These are phyloP conservation scores for Suillus ampliporus DNA, from an alignment of 768 basidiomycete genomes.

Conservation along the genomic window DNA sequence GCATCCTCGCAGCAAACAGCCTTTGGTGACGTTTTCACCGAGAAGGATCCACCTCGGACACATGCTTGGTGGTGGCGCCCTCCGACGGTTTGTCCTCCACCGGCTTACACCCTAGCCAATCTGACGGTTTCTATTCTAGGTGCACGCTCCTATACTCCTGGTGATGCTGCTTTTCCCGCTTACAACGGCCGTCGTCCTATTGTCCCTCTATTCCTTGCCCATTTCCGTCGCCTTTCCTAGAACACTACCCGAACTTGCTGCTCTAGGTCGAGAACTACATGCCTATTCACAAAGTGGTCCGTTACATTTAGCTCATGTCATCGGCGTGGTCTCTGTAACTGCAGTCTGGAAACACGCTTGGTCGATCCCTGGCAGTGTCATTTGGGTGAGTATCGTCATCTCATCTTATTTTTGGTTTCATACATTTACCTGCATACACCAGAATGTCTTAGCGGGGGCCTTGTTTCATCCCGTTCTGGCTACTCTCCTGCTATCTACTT, in stretches of 20 bases:
- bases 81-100: slow-evolving; percentile 39
- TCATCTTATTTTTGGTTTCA: slow-evolving; percentile 23
- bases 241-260: slow-evolving; percentile 75
- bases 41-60: slow-evolving; percentile 40
- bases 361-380: slow-evolving; percentile 93
- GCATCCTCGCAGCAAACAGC: slow-evolving; percentile 53
- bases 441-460: slow-evolving; percentile 92
- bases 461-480: slow-evolving; percentile 84
- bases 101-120: slow-evolving; percentile 13
- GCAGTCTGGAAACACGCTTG: slow-evolving; percentile 97
- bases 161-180: slow-evolving; percentile 71
- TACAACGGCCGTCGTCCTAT: slow-evolving; percentile 59
- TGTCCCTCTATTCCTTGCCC: slow-evolving; percentile 60
- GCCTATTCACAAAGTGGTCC: slow-evolving; percentile 77
- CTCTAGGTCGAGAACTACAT: slow-evolving; percentile 76
- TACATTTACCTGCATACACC: slow-evolving; percentile 10
- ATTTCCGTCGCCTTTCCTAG: slow-evolving; percentile 79
- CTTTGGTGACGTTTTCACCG: slow-evolving; percentile 49
- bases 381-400: slow-evolving; percentile 65
- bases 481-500: slow-evolving; percentile 77
- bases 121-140: slow-evolving; percentile 33
- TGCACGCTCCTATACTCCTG: slow-evolving; percentile 70
- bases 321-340: slow-evolving; percentile 81
- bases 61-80: slow-evolving; percentile 37
- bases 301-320: slow-evolving; percentile 71